A percentile compares a stretch with the other conserved stretches of the same genome.
Conservation (phyloP, 2,329 filamentous ascomycete genomes). For the Fusarium sublunatum region DNA sequence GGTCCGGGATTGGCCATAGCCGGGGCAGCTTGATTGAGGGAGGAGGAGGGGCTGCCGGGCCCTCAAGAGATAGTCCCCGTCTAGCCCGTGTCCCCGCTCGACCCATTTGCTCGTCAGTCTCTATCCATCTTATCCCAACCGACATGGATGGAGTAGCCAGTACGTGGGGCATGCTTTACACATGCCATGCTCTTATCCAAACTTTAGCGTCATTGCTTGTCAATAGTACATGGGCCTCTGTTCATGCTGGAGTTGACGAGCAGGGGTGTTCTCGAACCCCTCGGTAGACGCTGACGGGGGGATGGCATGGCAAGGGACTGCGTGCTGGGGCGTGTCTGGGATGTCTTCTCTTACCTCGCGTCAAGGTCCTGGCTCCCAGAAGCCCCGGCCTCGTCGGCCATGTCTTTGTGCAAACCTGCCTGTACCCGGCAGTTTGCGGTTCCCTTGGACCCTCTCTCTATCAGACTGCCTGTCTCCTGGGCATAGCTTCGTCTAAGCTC, state of each 20-base stretch:
- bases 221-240: conserved; percentile 44
- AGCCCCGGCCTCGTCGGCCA: conserved; percentile 32
- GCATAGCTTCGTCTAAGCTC: conserved; percentile 46
- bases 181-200: conserved; percentile 39
- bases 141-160: conserved; percentile 40
- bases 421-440: conserved; percentile 46
- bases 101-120: conserved; percentile 44
- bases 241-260: conserved; percentile 36
- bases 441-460: conserved; percentile 39
- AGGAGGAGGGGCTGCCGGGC: conserved; percentile 46
- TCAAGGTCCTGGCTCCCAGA: conserved; percentile 39
- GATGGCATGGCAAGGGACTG: conserved; percentile 41
- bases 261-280: conserved; percentile 47
- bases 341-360: conserved; percentile 43
- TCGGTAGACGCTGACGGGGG: conserved; percentile 51
- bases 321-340: conserved; percentile 46
- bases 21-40: conserved; percentile 40
- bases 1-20: conserved; percentile 43
- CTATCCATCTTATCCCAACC: conserved; percentile 45
- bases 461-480: conserved; percentile 40
- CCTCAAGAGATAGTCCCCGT: conserved; percentile 47
- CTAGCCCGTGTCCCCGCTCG: conserved; percentile 48
- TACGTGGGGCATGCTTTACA: conserved; percentile 39
- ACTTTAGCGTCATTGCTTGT: conserved; percentile 43
- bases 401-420: conserved; percentile 35